Conservation (phyloP, 352 stramenopile genomes). For the Pythium biforme region DNA sequence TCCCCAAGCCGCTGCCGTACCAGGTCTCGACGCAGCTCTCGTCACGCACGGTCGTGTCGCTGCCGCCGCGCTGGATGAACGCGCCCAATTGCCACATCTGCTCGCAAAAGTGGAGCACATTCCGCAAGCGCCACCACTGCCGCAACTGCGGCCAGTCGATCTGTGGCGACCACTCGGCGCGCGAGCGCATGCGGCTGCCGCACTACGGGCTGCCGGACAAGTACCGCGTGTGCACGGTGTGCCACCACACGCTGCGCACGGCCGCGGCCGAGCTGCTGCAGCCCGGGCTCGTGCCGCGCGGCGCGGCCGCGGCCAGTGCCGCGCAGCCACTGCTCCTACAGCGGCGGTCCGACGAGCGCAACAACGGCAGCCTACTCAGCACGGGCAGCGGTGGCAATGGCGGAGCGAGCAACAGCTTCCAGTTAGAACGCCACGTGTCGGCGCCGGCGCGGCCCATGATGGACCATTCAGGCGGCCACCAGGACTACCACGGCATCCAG, state of each 20-base stretch:
- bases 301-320: conserved; percentile 1
- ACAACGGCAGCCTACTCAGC: conserved; percentile 23
- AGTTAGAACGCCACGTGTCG: conserved; percentile 74
- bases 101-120: conserved; percentile 70
- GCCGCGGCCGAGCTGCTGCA: conserved; percentile 41
- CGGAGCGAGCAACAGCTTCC: conserved; percentile 26
- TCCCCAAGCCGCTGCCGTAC: conserved; percentile 36
- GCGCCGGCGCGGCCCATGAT: conserved; percentile 49
- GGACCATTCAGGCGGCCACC: conserved; percentile 14
- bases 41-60: conserved; percentile 44
- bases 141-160: conserved; percentile 87
- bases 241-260: conserved; percentile 70
- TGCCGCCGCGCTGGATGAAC: conserved; percentile 84
- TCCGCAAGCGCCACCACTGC: conserved; percentile 87
- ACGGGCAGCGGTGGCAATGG: conserved; percentile 2
- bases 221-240: conserved; percentile 83
- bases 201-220: conserved; percentile 78
- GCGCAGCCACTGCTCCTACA: conserved; percentile 1
- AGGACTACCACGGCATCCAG: conserved; percentile 55
- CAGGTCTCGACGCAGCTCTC: conserved; percentile 40
- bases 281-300: conserved; percentile 20
- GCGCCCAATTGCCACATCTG: conserved; percentile 84
- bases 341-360: conserved; percentile 57
- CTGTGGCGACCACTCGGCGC: conserved; percentile 81
- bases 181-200: conserved; percentile 76